phyloP scores from a whole-genome alignment of 495 filamentous ascomycete genomes.

The Aspergillus nidulans region DNA sequence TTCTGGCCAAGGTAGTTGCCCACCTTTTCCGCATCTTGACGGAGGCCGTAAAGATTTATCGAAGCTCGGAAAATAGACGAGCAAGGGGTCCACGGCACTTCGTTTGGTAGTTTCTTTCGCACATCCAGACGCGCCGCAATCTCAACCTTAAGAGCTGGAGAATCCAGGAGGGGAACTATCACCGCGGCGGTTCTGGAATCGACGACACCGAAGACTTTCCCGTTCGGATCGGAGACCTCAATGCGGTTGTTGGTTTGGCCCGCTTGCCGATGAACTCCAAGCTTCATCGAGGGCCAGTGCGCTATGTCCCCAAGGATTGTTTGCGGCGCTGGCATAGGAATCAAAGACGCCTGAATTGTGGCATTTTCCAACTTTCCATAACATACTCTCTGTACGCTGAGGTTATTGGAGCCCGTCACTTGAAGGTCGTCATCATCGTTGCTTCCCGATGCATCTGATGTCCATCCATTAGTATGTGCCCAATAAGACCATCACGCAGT shows the following conservation, averaged over 20 bases:
- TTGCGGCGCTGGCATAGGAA: constrained; percentile 62
- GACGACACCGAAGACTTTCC: constrained; percentile 66
- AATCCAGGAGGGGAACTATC: constrained; percentile 68
- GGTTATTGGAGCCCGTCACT: constrained; percentile 40
- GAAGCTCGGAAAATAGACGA: constrained; percentile 53
- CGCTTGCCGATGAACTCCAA: constrained; percentile 54
- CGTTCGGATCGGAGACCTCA: constrained; percentile 63
- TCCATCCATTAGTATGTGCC: background rate
- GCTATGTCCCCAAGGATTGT: constrained; percentile 35
- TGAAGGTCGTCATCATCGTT: constrained; percentile 42
- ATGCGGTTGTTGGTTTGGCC: constrained; percentile 56
- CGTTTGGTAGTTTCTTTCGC: constrained; percentile 50
- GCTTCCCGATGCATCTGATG: constrained; percentile 18
- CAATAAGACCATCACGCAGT: background rate
- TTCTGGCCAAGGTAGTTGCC: constrained; percentile 61
- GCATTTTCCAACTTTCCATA: constrained; percentile 74
- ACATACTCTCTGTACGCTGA: constrained; percentile 66
- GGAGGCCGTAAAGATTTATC: constrained; percentile 76
- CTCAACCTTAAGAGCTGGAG: constrained; percentile 52
- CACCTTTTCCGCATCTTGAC: constrained; percentile 55
- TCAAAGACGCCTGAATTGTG: constrained; percentile 59
- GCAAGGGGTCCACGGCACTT: constrained; percentile 51
- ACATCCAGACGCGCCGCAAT: constrained; percentile 62
- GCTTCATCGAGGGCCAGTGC: constrained; percentile 68
- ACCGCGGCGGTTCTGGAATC: constrained; percentile 64